Evolutionary conservation across 2,329 filamentous ascomycete species (phyloP).

Genomic region (Ophiosphaerella korrae): DNA sequence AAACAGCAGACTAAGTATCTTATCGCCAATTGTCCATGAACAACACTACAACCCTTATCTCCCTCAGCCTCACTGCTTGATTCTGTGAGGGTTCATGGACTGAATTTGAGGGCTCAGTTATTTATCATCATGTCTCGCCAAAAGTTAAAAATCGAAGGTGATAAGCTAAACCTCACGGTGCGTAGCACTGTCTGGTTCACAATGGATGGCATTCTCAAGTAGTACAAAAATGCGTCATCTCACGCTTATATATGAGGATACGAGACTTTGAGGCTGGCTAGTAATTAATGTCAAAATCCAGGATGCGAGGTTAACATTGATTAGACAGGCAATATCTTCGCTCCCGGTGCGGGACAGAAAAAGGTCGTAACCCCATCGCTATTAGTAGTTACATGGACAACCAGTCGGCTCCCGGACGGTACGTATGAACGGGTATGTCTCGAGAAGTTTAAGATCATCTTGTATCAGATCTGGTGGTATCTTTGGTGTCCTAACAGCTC

Average conservation of each 20-base stretch:
- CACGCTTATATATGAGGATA: constrained; percentile 54
- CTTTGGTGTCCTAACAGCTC: constrained; percentile 69
- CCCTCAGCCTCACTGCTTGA: no score
- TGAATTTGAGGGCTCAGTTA: no score
- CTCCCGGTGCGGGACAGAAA: constrained; percentile 29
- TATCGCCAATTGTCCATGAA: no score
- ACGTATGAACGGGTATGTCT: background rate
- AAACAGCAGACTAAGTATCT: no score
- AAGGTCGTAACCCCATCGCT: constrained; percentile 57
- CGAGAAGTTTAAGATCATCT: background rate
- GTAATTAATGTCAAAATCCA: constrained; percentile 30
- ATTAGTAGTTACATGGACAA: constrained; percentile 58
- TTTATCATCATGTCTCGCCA: constrained; percentile 7
- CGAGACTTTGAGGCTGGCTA: constrained; percentile 38
- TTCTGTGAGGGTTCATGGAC: no score
- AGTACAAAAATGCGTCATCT: constrained; percentile 75
- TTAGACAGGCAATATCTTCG: constrained; percentile 44
- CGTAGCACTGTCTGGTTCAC: constrained; percentile 30
- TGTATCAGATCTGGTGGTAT: constrained; percentile 70
- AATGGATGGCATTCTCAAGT: constrained; percentile 30
- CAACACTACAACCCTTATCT: no score
- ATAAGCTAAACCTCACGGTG: constrained; percentile 28
- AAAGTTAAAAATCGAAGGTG: constrained; percentile 25
- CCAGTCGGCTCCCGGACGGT: constrained; percentile 49
- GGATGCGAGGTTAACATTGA: constrained; percentile 42